Base-by-base conservation (phyloP, 306 rosid species). In the Prunus kanzakura region DNA sequence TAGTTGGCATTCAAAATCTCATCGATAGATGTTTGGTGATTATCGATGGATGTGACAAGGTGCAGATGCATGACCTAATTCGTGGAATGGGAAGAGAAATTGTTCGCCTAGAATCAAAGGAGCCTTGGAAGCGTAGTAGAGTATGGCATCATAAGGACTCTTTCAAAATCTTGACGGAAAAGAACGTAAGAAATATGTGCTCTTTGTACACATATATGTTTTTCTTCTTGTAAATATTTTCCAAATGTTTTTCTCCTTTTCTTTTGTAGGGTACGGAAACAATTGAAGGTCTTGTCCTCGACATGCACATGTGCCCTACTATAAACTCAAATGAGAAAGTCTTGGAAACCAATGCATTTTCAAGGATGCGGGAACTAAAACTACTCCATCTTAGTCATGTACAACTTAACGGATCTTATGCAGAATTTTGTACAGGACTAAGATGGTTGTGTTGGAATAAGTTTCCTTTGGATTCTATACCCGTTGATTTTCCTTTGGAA, bases 391-490 rank as follows among this genome's bases (percentile, higher is more conserved):
- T 76, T 60, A 35, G 60, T 20, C 8, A 35, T 65, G 80, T 66
- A 35, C 25, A 8, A 3, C 32, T 66, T 0, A 6, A 5, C 0
- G 47, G 73, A 38, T n/a, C 7, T 3, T 76, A 32, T 20, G 52
- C 56, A 52, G 1, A 65, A 4, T 32, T 76, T 14, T 50, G 72
- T 30, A 35, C 4, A 20, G 11, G 10, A 51, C 4, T 51, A 32
- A 20, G 19, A 20, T 71, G 51, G 75, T 18, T 71, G 25, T 54
- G 64, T 52, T 76, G 79, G 79, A 20, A 0, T 76, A n/a, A 50
- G 2, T 76, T 65, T 43, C 65, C 29, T 65, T 32, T 76, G 16
- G 70, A 76, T 16, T 50, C 41, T 65, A 65, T 76, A 32, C 79
- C 79, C 11, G 22, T 4, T 20, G 47, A 13, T n/a, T 76, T 76